These are phyloP conservation scores for Anaeromyces robustus DNA, from an alignment of 192 early-diverging fungal genomes.

Conservation along the genomic window DNA sequence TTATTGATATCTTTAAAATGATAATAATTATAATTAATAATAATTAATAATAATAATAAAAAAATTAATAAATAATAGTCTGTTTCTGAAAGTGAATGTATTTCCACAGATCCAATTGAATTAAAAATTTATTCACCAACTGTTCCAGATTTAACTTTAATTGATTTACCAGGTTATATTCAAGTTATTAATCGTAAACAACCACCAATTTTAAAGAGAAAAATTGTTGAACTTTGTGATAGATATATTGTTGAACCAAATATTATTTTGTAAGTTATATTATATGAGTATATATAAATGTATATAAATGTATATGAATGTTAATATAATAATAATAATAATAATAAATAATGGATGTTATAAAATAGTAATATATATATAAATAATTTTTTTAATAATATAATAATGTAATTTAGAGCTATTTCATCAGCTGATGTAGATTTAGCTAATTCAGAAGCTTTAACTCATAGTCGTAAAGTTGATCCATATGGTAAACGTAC, in stretches of 20 bases:
- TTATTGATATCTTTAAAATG: too few relatives aligned
- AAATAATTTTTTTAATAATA: too few relatives aligned
- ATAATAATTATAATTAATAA: too few relatives aligned
- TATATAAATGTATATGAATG: too few relatives aligned
- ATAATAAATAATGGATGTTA: too few relatives aligned
- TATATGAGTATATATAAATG: too few relatives aligned
- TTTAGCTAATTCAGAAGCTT: slow-evolving; percentile 70
- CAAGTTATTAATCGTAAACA: slow-evolving; percentile 71
- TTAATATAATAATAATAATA: too few relatives aligned
- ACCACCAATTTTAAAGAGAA: slow-evolving; percentile 55
- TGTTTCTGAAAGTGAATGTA: slow-evolving; percentile 81
- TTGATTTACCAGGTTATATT: slow-evolving; percentile 76
- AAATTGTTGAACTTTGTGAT: slow-evolving; percentile 71
- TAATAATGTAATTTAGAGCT: slow-evolving; percentile 13
- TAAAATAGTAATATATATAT: too few relatives aligned
- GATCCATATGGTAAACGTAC: slow-evolving; percentile 67
- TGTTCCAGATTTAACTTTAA: slow-evolving; percentile 66
- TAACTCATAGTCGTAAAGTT: slow-evolving; percentile 56
- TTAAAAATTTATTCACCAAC: slow-evolving; percentile 69
- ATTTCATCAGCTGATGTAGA: slow-evolving; percentile 75
- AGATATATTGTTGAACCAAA: slow-evolving; percentile 65
- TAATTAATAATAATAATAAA: background rate
- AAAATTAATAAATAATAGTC: slow-evolving; percentile 8
- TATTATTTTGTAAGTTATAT: slow-evolving; percentile 36
- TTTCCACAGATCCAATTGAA: slow-evolving; percentile 68